phyloP scores from a whole-genome alignment of 1,139 yeast genomes.

The Saccharomyces hybrid region DNA sequence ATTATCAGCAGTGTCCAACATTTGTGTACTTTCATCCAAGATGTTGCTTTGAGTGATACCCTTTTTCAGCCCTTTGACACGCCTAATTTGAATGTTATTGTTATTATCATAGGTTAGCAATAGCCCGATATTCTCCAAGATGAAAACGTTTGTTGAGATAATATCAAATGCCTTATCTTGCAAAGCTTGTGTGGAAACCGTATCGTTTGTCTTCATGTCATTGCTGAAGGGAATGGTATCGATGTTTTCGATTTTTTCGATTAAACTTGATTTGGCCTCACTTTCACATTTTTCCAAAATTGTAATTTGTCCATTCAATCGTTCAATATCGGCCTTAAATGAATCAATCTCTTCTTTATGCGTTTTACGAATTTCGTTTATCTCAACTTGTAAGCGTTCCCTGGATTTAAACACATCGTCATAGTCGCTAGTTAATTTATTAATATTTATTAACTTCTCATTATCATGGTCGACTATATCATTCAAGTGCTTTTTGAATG shows the following conservation, averaged over 20 bases:
- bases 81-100: constrained; percentile 38
- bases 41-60: constrained; percentile 17
- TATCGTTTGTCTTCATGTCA: neutral
- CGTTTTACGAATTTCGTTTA: neutral
- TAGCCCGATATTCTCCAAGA: constrained; percentile 76
- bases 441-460: neutral
- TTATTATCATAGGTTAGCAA: constrained; percentile 34
- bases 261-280: neutral
- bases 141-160: constrained; percentile 30
- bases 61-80: constrained; percentile 64
- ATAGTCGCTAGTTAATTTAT: neutral
- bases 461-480: neutral
- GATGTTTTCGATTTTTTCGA: neutral
- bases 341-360: neutral
- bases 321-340: neutral
- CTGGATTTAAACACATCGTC: neutral
- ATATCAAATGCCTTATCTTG: constrained; percentile 22
- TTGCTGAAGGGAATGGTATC: neutral
- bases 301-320: neutral
- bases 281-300: neutral
- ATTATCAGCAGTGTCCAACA: constrained; percentile 7
- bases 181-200: neutral
- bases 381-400: neutral
- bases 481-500: neutral
- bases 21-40: constrained; percentile 28